A percentile compares a stretch with the other conserved stretches of the same genome.
Conservation (phyloP, 257 asterid species). For the Solanum tacnaense region DNA sequence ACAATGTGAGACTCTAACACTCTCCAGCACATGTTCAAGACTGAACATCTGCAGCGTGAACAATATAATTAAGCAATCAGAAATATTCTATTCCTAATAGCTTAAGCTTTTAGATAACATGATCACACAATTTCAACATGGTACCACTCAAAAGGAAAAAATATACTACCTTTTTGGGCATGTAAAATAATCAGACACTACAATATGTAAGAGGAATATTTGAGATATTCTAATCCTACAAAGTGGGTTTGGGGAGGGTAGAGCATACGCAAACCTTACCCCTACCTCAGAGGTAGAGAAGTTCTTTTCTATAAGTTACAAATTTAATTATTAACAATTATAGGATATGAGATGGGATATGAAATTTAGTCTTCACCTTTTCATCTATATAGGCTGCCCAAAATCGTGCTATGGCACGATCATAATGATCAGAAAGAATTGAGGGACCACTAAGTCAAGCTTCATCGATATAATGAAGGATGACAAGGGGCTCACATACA, state of each 20-base stretch:
- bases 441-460: slow-evolving; percentile 4
- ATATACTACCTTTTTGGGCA: too few species aligned
- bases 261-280: too few species aligned
- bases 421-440: slow-evolving; percentile 10
- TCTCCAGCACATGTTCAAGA: too few species aligned
- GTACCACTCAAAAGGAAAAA: too few species aligned
- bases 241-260: too few species aligned
- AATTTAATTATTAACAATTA: not conserved
- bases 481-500: slow-evolving; percentile 11
- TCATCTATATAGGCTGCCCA: slow-evolving; percentile 21
- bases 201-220: too few species aligned
- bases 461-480: slow-evolving; percentile 17
- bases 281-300: too few species aligned
- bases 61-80: not conserved
- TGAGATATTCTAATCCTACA: too few species aligned
- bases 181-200: too few species aligned
- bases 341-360: not conserved
- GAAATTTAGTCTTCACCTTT: not conserved
- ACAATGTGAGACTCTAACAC: not conserved
- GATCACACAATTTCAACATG: too few species aligned
- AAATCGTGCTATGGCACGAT: slow-evolving; percentile 11
- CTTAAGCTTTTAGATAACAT: too few species aligned
- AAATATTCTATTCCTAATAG: not conserved
- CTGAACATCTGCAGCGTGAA: not conserved
- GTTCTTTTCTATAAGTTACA: not conserved